Percentiles rank a stretch among this genome's conserved stretches.
Conservation (phyloP, 2,329 filamentous ascomycete species). For the Diaporthe sp. region DNA sequence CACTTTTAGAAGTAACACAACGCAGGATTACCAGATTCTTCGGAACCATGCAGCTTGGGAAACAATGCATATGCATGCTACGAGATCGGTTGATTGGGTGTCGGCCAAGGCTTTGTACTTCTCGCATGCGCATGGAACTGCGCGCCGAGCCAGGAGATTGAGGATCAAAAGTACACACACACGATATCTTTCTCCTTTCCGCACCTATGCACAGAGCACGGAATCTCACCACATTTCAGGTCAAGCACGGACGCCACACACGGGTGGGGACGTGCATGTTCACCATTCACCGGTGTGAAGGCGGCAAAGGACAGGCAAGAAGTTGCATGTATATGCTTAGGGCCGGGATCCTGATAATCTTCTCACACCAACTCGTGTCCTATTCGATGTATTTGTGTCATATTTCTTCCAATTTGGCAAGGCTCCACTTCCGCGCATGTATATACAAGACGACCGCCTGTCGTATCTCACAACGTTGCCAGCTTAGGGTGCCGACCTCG, state of each 20-base stretch:
- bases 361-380: neutral
- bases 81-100: neutral
- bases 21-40: slow-evolving; percentile 1
- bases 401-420: neutral
- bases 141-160: neutral
- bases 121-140: neutral
- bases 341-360: neutral
- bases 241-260: neutral
- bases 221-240: neutral
- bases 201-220: neutral
- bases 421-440: neutral
- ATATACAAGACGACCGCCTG: neutral
- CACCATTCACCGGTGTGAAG: neutral
- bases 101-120: slow-evolving; percentile 8
- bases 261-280: neutral
- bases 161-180: slow-evolving; percentile 7
- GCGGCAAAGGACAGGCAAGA: neutral
- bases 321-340: neutral
- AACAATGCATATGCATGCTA: neutral
- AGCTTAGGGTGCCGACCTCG: neutral
- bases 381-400: neutral
- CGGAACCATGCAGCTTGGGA: neutral
- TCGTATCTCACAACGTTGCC: neutral
- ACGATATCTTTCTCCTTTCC: neutral
- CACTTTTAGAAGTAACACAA: neutral